Conservation (phyloP, 495 filamentous ascomycete genomes). For the Penicillium flavigenum region DNA sequence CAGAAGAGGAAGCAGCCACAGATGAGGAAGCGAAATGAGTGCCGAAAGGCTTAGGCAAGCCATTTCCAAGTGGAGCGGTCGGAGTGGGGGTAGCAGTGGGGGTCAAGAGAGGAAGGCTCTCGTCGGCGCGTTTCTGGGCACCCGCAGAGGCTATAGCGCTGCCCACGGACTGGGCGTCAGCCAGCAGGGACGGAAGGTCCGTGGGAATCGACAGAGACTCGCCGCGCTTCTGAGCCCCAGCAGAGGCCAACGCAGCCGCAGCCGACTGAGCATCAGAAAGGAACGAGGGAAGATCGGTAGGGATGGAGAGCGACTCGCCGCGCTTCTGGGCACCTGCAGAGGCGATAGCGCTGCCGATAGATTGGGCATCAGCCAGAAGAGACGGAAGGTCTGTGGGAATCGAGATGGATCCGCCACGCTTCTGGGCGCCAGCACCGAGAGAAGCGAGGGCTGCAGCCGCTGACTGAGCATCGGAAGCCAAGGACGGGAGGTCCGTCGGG, state of each 20-base stretch:
- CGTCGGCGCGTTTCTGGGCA: slow-evolving; percentile 13
- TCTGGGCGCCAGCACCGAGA: slow-evolving; percentile 10
- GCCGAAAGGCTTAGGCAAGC: background rate
- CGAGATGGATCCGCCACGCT: slow-evolving; percentile 5
- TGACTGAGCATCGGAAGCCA: slow-evolving; percentile 9
- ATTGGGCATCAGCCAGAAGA: slow-evolving; percentile 14
- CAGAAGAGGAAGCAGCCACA: background rate
- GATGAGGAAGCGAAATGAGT: background rate
- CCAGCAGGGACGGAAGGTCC: slow-evolving; percentile 11
- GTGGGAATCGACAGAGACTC: slow-evolving; percentile 13
- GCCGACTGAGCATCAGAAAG: slow-evolving; percentile 16
- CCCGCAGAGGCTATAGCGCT: slow-evolving; percentile 14
- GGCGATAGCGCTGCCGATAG: slow-evolving; percentile 1
- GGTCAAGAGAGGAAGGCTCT: background rate
- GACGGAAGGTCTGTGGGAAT: slow-evolving; percentile 14
- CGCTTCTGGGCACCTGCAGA: slow-evolving; percentile 16
- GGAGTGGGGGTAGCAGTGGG: background rate
- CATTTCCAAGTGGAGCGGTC: background rate
- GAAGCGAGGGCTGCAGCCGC: slow-evolving; percentile 9
- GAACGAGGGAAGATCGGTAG: slow-evolving; percentile 18
- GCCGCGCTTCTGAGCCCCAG: slow-evolving; percentile 17
- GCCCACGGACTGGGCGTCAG: slow-evolving; percentile 12
- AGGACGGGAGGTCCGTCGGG: slow-evolving; percentile 11
- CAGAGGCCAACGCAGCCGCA: slow-evolving; percentile 13
- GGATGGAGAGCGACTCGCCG: slow-evolving; percentile 15